Base-by-base conservation (phyloP, 345 rosid genomes). In the Pugionium cornutum region DNA sequence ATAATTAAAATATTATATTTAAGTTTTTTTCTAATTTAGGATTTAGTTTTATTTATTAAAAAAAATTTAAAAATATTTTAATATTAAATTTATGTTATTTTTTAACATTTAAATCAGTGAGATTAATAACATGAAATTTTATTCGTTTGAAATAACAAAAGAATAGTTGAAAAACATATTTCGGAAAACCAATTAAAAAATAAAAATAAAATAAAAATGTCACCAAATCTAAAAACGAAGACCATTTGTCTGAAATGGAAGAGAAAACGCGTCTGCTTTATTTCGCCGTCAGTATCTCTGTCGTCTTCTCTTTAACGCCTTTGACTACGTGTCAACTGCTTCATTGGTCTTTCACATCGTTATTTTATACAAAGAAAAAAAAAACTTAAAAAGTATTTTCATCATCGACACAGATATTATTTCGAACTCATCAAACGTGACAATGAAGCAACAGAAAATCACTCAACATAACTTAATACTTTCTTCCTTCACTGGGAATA, bases 201-300 rank as follows among this genome's bases (percentile, higher is more conserved):
- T 6, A 18, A 18, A 27, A 9, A 64, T 34, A 18, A 29, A 41
- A 44, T 9, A 33, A 1, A 43, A 18, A 34, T 27, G 2, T 45
- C 7, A 67, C 62, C 26, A 29, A 55, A 55, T 55, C 54, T 34
- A 27, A 40, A 54, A 34, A 7, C 29, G 53, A 66, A 66, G 70
- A 66, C 62, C 54, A 66, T 35, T 66, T 55, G 63, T 67, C 47
- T 44, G 53, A 66, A 55, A 55, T 55, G 8, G 46, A 55, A 66
- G 55, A 55, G 55, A 67, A 67, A 67, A 67, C 71, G 71, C 71
- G 71, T 67, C 46, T 18, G 55, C 71, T 56, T 67, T 67, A 29
- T 29, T 7, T 49, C 37, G 1, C 11, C 3, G 31, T 66, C 47
- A 34, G 65, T 56, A 67, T 56, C 55, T 46, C 71, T 56, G 71